Conservation (phyloP, 495 filamentous ascomycete species). For the Bryoglossum gracile region DNA sequence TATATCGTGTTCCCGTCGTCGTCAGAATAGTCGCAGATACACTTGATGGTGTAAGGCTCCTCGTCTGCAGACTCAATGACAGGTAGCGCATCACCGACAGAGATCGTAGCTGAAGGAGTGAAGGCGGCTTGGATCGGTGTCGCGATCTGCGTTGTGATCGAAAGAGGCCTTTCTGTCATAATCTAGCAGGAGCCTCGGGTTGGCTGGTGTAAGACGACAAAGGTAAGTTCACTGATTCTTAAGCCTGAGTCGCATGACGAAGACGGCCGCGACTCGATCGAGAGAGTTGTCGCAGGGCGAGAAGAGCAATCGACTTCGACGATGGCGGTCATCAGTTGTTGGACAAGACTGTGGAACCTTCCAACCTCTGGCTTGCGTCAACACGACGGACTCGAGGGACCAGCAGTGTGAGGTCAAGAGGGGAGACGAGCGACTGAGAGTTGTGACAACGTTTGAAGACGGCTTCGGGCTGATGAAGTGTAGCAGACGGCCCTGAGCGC, state of each 20-base stretch:
- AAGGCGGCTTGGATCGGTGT: conserved; percentile 38
- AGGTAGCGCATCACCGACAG: conserved; percentile 48
- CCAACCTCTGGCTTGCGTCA: neutral
- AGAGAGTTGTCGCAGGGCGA: conserved; percentile 24
- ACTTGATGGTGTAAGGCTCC: conserved; percentile 94
- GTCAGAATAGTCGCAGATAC: conserved; percentile 85
- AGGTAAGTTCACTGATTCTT: conserved; percentile 41
- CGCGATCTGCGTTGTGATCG: conserved; percentile 49
- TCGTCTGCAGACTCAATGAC: conserved; percentile 58
- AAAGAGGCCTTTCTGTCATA: conserved; percentile 88
- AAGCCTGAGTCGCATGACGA: conserved; percentile 52
- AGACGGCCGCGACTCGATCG: conserved; percentile 29
- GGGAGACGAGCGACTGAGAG: no score
- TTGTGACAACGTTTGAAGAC: neutral
- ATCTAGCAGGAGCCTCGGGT: conserved; percentile 62
- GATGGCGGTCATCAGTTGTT: conserved; percentile 23
- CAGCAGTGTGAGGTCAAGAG: neutral
- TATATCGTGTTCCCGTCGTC: conserved; percentile 97
- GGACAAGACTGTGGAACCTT: conserved; percentile 10
- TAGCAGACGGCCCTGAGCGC: neutral
- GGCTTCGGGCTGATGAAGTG: neutral
- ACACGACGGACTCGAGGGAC: conserved; percentile 7
- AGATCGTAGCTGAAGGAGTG: conserved; percentile 45
- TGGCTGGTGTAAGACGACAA: conserved; percentile 42
- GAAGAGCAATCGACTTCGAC: conserved; percentile 18